Conservation (phyloP, 257 asterid genomes). For the Nicotiana undulata region DNA sequence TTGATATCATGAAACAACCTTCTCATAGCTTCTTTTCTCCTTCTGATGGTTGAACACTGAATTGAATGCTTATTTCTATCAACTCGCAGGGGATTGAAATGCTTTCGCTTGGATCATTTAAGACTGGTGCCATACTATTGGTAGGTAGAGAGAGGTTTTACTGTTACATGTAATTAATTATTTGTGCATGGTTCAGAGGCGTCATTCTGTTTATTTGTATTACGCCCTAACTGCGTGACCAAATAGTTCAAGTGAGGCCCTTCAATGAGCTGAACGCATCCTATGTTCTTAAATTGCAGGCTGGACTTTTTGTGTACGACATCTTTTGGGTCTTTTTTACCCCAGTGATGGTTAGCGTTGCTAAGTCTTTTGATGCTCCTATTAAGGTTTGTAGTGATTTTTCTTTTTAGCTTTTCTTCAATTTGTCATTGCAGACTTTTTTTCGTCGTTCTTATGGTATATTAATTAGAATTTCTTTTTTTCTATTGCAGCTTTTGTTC, state of each 20-base stretch:
- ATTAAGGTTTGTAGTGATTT: slow-evolving; percentile 48
- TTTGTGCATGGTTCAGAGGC: background rate
- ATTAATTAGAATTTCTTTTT: background rate
- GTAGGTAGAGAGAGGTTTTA: slow-evolving; percentile 27
- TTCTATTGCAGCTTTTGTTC: slow-evolving; percentile 73
- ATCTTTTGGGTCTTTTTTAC: slow-evolving; percentile 98
- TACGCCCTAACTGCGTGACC: background rate
- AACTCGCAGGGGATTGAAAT: slow-evolving; percentile 75
- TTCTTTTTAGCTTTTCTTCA: background rate
- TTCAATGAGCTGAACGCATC: background rate
- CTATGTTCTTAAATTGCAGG: slow-evolving; percentile 40
- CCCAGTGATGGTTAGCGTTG: slow-evolving; percentile 98
- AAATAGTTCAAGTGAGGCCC: background rate
- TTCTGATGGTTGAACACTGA: background rate
- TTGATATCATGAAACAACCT: background rate
- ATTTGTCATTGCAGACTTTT: background rate
- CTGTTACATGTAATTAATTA: background rate
- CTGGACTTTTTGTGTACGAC: slow-evolving; percentile 87
- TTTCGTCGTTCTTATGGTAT: background rate
- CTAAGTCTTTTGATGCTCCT: slow-evolving; percentile 94
- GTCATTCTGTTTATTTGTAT: background rate
- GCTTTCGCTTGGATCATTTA: slow-evolving; percentile 98
- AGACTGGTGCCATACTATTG: slow-evolving; percentile 95
- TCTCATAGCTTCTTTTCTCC: background rate
- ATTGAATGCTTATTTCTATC: background rate